Conservation (phyloP, 495 filamentous ascomycete genomes). For the Penicillium nucicola region DNA sequence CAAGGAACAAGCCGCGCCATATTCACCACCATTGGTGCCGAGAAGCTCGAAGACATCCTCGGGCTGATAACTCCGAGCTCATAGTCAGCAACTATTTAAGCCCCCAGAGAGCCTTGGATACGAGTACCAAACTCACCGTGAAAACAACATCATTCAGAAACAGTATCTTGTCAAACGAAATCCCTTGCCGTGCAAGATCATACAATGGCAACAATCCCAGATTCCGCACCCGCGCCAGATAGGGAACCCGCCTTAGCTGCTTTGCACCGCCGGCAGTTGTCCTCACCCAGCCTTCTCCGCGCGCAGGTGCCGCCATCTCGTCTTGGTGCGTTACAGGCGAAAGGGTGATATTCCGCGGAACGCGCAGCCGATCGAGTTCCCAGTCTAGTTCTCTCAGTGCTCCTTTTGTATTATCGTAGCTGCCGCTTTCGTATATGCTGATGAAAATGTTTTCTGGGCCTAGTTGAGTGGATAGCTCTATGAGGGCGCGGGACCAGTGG, state of each 20-base stretch:
- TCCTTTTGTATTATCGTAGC: conserved; percentile 66
- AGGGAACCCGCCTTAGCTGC: conserved; percentile 66
- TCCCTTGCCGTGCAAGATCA: conserved; percentile 40
- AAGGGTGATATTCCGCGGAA: conserved; percentile 52
- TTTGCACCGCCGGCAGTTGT: conserved; percentile 46
- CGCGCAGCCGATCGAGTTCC: conserved; percentile 49
- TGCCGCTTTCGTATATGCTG: conserved; percentile 67
- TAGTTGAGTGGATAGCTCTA: conserved; percentile 52
- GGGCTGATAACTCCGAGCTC: conserved; percentile 21
- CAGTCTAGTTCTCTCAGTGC: conserved; percentile 58
- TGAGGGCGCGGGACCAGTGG: conserved; percentile 59
- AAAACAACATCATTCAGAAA: conserved; percentile 79
- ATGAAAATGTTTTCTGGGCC: conserved; percentile 69
- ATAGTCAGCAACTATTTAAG: neutral
- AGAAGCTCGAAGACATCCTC: conserved; percentile 69
- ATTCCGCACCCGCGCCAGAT: conserved; percentile 64
- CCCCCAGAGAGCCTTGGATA: neutral
- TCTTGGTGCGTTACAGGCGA: conserved; percentile 54
- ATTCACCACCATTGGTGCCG: conserved; percentile 65
- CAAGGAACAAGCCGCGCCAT: conserved; percentile 77
- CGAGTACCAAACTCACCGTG: conserved; percentile 40
- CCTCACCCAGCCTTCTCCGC: conserved; percentile 55
- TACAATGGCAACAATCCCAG: conserved; percentile 44
- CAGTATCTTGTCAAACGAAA: conserved; percentile 63
- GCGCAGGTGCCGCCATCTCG: conserved; percentile 39